Conservation (phyloP, 1,284 basidiomycete species). For the Schizopora paradoxa region DNA sequence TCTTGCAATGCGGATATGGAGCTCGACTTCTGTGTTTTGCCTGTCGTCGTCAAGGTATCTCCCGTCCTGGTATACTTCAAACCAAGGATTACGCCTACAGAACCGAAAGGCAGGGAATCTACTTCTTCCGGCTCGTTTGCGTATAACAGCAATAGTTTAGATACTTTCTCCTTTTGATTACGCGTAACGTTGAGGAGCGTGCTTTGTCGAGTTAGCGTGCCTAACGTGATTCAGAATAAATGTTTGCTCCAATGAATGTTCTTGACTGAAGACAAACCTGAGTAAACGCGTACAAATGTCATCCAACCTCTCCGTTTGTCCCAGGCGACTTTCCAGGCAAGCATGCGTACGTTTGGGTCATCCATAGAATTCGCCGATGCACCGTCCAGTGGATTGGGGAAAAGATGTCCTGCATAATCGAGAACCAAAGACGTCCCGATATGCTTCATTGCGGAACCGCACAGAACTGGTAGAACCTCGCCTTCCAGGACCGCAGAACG, state of each 20-base stretch:
- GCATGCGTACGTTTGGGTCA: conserved; percentile 47
- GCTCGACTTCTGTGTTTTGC: conserved; percentile 23
- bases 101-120: conserved; percentile 74
- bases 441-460: conserved; percentile 78
- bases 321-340: conserved; percentile 90
- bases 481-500: conserved; percentile 63
- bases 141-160: conserved; percentile 77
- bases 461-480: conserved; percentile 73
- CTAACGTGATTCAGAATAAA: conserved; percentile 30
- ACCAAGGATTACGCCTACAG: conserved; percentile 82
- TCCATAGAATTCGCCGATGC: conserved; percentile 34
- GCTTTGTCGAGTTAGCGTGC: conserved; percentile 61
- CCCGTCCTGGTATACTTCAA: conserved; percentile 81
- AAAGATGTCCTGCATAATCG: conserved; percentile 74
- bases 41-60: conserved; percentile 74
- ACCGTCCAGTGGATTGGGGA: conserved; percentile 76
- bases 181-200: conserved; percentile 64
- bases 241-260: not conserved
- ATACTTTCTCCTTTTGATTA: conserved; percentile 66
- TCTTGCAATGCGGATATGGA: conserved; percentile 45
- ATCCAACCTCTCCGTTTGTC: conserved; percentile 83
- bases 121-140: conserved; percentile 78
- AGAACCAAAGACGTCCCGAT: conserved; percentile 79
- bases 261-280: conserved; percentile 44
- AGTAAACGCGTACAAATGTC: conserved; percentile 87